phyloP scores from a whole-genome alignment of 1,284 basidiomycete species.

The Boletus mariae region DNA sequence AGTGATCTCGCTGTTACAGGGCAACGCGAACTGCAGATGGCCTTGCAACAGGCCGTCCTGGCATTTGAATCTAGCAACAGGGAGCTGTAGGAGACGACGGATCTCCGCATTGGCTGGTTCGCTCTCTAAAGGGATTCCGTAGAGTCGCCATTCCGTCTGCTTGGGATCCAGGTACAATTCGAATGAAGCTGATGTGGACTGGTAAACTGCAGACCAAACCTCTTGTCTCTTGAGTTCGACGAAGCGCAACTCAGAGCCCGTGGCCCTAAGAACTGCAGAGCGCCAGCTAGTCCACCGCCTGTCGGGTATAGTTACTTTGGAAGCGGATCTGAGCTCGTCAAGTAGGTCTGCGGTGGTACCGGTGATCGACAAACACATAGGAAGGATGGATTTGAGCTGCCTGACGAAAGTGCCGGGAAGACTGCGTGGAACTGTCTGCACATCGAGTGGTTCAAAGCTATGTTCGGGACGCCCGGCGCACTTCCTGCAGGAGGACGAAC shows the following conservation, averaged over 20 bases:
- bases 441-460: slow-evolving; percentile 58
- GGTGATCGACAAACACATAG: slow-evolving; percentile 77
- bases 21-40: slow-evolving; percentile 81
- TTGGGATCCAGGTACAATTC: slow-evolving; percentile 77
- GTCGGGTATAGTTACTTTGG: slow-evolving; percentile 44
- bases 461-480: slow-evolving; percentile 92
- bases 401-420: slow-evolving; percentile 72
- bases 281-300: slow-evolving; percentile 67
- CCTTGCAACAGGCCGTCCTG: slow-evolving; percentile 61
- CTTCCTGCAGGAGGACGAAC: slow-evolving; percentile 75
- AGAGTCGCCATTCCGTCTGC: slow-evolving; percentile 85
- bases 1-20: slow-evolving; percentile 51
- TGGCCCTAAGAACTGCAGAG: slow-evolving; percentile 62
- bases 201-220: slow-evolving; percentile 82
- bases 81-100: slow-evolving; percentile 69
- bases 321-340: slow-evolving; percentile 45
- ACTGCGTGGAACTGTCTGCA: slow-evolving; percentile 48
- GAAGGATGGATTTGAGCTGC: slow-evolving; percentile 75
- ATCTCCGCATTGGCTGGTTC: slow-evolving; percentile 82
- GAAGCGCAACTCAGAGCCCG: slow-evolving; percentile 72
- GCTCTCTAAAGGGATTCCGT: slow-evolving; percentile 60
- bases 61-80: slow-evolving; percentile 76
- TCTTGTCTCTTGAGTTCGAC: slow-evolving; percentile 85
- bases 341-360: slow-evolving; percentile 54
- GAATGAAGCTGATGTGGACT: slow-evolving; percentile 66